These are phyloP conservation scores for Diatrype stigma DNA, from an alignment of 2,329 filamentous ascomycete genomes.

Conservation along the genomic window DNA sequence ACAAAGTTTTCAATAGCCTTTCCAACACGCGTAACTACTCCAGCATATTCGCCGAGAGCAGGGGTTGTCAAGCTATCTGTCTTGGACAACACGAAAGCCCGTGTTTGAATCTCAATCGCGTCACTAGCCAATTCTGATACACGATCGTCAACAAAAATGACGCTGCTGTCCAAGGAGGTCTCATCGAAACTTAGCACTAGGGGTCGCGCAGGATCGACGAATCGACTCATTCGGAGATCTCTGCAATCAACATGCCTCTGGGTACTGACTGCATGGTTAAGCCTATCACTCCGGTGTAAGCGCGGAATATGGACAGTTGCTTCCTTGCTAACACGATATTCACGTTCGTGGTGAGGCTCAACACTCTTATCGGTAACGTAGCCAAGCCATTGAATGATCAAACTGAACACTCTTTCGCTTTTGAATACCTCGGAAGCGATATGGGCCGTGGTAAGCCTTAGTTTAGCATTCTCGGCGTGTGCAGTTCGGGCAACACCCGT, in stretches of 20 bases:
- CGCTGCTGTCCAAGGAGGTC: background rate
- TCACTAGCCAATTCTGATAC: background rate
- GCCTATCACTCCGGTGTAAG: slow-evolving; percentile 6
- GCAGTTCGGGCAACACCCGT: slow-evolving; percentile 15
- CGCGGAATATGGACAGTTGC: slow-evolving; percentile 12
- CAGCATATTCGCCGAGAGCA: slow-evolving; percentile 4
- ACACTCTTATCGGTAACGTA: background rate
- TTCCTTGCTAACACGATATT: slow-evolving; percentile 7
- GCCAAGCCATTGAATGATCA: background rate
- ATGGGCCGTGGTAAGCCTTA: slow-evolving; percentile 13
- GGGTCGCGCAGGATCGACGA: background rate
- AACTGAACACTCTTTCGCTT: background rate
- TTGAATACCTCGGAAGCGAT: slow-evolving; percentile 1
- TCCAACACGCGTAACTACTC: slow-evolving; percentile 5
- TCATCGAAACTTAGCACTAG: background rate
- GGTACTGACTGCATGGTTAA: slow-evolving; percentile 8
- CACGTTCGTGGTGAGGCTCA: slow-evolving; percentile 4
- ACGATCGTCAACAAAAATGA: background rate
- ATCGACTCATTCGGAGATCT: background rate
- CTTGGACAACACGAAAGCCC: background rate
- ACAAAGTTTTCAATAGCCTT: background rate
- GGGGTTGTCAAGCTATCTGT: background rate
- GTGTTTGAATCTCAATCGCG: slow-evolving; percentile 6
- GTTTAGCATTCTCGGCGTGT: slow-evolving; percentile 14
- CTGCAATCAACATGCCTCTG: background rate